Percentiles rank a stretch among this genome's conserved stretches.
Evolutionary conservation across 2,329 filamentous ascomycete species (phyloP).

Genomic region (Metarhizium sp.): DNA sequence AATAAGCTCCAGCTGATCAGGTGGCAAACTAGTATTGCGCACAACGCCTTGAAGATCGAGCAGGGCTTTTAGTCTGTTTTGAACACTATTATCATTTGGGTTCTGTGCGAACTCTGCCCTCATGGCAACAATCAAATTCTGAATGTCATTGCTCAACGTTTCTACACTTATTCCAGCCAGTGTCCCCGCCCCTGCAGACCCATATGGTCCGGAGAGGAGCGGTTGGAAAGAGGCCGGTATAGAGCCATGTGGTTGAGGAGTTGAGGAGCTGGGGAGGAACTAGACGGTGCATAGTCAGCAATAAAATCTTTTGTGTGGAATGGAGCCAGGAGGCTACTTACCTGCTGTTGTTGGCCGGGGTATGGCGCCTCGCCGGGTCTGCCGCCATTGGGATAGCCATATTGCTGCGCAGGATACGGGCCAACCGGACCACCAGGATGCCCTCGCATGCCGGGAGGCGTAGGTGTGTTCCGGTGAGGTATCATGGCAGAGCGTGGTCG

Average conservation of each 20-base stretch:
- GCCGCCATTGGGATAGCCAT: conserved; percentile 21
- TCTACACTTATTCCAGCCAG: conserved; percentile 53
- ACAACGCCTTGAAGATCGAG: conserved; percentile 70
- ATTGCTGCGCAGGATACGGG: conserved; percentile 17
- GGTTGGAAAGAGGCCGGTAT: conserved; percentile 31
- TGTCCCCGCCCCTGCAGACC: conserved; percentile 17
- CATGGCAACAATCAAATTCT: conserved; percentile 63
- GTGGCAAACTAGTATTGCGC: conserved; percentile 66
- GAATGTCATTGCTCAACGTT: conserved; percentile 73
- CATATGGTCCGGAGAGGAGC: conserved; percentile 29
- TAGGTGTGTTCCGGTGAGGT: conserved; percentile 63
- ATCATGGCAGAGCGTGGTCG: conserved; percentile 39
- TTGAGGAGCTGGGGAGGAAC: conserved; percentile 30
- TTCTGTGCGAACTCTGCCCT: conserved; percentile 67
- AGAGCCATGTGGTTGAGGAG: conserved; percentile 26
- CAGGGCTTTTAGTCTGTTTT: conserved; percentile 74
- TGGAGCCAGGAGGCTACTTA: conserved; percentile 6
- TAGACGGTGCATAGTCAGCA: conserved; percentile 2
- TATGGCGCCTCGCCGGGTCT: conserved; percentile 14
- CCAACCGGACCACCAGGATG: conserved; percentile 11
- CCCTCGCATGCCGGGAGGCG: conserved; percentile 49
- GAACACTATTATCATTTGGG: conserved; percentile 65
- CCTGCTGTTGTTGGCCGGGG: conserved; percentile 19
- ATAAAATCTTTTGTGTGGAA: background rate
- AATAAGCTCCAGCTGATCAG: conserved; percentile 75